Base-by-base conservation (phyloP, 1,139 yeast genomes). In the Suhomyces chickasaworum region DNA sequence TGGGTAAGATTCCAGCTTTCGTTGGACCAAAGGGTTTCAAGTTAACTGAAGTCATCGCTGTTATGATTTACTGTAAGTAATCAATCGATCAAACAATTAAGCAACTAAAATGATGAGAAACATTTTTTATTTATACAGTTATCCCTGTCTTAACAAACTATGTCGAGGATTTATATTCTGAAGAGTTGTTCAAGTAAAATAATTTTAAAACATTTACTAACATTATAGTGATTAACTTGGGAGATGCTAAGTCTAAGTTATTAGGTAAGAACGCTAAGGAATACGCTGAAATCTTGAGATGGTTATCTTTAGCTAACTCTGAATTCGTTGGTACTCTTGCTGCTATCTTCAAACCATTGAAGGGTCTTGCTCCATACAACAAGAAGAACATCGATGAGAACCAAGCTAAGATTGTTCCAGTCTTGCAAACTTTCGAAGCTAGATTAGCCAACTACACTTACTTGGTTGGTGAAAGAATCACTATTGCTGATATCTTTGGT, bases 401-500 rank as follows among this genome's bases (percentile, higher is more conserved):
- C 50, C 54, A 56, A 39, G 77, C 58, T 30, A 60, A 62, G 45
- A 57, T 79, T 44, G 78, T 74, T 45, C 58, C 58, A 41, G 61
- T 75, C 52, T 69, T 75, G 52, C 63, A 67, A 47, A 58, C 83
- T 49, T 69, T 76, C 54, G 95, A 87, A 73, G 64, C 70, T 41
- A 82, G 90, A 77, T 80, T 93, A 63, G 66, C 75, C 54, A 79
- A 83, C 64, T 80, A 78, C 83, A 89, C 97, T 54, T 93, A 80
- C 78, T 82, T 93, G 67, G 97, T 85, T 61, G 95, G 96, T 66
- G 97, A 91, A 77, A 81, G 93, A 75, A 64, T 88, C 62, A 76
- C 97, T 47, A 67, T 85, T 55, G 98, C 97, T 64, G 99, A 93
- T 73, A 66, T 89, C 60, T 78, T 80, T 62, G 71, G 77, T 58